These are phyloP conservation scores for Penicillium italicum DNA, from an alignment of 2,329 filamentous ascomycete species.

Conservation along the genomic window DNA sequence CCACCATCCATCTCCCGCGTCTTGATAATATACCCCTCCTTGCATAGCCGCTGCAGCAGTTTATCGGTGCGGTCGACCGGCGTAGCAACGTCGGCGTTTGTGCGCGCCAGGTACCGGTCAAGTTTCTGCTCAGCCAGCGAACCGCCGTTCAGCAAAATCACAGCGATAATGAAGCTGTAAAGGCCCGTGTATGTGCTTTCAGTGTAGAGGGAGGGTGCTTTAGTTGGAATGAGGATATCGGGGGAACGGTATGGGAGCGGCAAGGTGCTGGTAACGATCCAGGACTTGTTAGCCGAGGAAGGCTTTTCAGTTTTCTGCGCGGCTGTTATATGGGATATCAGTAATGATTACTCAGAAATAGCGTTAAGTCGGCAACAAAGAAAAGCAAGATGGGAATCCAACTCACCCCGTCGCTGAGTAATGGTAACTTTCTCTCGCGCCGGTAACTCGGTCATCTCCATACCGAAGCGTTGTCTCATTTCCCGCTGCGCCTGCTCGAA, in stretches of 20 bases:
- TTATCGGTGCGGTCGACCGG: slow-evolving; percentile 72
- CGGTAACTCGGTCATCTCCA: slow-evolving; percentile 84
- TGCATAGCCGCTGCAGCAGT: slow-evolving; percentile 69
- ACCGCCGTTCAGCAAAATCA: slow-evolving; percentile 70
- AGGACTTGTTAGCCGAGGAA: slow-evolving; percentile 60
- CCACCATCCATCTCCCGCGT: slow-evolving; percentile 66
- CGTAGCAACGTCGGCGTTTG: slow-evolving; percentile 72
- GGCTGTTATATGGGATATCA: slow-evolving; percentile 32
- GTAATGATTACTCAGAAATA: neutral
- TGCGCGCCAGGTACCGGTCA: slow-evolving; percentile 66
- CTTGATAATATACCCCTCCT: slow-evolving; percentile 78
- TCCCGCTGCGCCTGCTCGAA: slow-evolving; percentile 73
- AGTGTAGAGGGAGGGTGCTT: slow-evolving; percentile 59
- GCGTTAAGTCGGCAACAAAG: neutral
- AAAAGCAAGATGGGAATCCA: slow-evolving; percentile 2
- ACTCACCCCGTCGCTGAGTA: slow-evolving; percentile 69
- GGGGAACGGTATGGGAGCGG: slow-evolving; percentile 65
- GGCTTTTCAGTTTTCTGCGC: slow-evolving; percentile 46
- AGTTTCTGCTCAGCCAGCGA: slow-evolving; percentile 77
- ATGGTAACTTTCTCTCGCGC: slow-evolving; percentile 75
- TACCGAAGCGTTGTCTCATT: slow-evolving; percentile 74
- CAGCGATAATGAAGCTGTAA: slow-evolving; percentile 72
- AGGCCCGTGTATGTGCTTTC: slow-evolving; percentile 80
- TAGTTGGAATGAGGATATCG: slow-evolving; percentile 64
- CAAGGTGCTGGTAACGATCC: slow-evolving; percentile 72